A percentile compares a stretch with the other conserved stretches of the same genome.
phyloP scores from a whole-genome alignment of 2,329 filamentous ascomycete species.

The Diaporthe vaccinii region DNA sequence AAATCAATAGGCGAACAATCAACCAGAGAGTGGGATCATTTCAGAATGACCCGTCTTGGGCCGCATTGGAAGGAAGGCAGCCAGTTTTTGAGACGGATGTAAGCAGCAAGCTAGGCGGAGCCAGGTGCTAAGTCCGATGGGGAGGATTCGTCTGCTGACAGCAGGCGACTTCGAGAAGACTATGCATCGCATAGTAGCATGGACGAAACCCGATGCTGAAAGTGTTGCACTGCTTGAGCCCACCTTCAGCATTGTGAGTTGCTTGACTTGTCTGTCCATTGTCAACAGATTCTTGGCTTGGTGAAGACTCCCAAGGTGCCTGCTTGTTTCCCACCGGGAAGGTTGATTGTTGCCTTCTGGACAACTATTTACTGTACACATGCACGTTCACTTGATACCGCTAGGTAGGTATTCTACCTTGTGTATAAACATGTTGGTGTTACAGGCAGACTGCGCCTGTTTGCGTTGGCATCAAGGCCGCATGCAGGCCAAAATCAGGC shows the following conservation, averaged over 20 bases:
- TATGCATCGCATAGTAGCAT: not conserved
- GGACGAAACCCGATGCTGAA: not conserved
- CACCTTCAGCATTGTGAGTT: not conserved
- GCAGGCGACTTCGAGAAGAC: not conserved
- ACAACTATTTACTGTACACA: not conserved
- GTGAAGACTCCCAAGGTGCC: not conserved
- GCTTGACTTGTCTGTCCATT: not conserved
- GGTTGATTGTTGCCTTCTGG: not conserved
- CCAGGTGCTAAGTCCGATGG: constrained; percentile 11
- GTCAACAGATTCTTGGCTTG: not conserved
- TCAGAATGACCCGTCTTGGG: not conserved
- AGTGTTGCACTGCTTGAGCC: not conserved
- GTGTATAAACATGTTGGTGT: not conserved
- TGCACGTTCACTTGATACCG: not conserved
- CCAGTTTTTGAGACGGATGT: not conserved
- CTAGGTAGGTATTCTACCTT: not conserved
- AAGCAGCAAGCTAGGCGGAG: not conserved
- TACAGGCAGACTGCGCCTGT: not conserved
- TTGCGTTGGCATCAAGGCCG: constrained; percentile 6
- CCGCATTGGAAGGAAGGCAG: not conserved
- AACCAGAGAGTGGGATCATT: not conserved
- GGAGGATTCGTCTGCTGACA: not conserved
- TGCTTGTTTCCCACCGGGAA: not conserved
- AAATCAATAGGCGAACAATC: not conserved
- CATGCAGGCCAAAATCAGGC: constrained; percentile 1